Evolutionary conservation across 768 basidiomycete genomes (phyloP).

Genomic region (Kwoniella dendrophila): DNA sequence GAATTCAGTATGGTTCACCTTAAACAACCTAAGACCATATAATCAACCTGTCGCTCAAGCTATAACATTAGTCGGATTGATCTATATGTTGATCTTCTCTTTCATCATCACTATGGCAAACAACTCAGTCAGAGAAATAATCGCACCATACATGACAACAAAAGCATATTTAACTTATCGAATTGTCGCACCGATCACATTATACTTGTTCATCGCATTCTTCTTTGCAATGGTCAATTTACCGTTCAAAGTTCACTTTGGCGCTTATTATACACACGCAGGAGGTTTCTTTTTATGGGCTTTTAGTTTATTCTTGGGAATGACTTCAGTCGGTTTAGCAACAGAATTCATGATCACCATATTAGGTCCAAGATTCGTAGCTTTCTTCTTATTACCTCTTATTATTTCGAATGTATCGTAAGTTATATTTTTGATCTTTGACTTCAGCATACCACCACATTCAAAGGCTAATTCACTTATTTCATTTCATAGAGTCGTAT

Average conservation of each 20-base stretch:
- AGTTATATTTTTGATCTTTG: constrained; percentile 5
- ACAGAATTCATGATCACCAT: constrained; percentile 57
- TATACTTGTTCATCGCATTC: constrained; percentile 58
- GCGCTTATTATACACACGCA: constrained; percentile 54
- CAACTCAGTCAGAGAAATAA: constrained; percentile 51
- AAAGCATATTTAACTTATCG: constrained; percentile 56
- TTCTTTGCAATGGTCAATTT: constrained; percentile 60
- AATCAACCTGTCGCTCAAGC: constrained; percentile 57
- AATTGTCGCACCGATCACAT: constrained; percentile 54
- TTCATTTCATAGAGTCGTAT: constrained; percentile 31
- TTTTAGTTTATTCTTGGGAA: constrained; percentile 53
- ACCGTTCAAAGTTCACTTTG: constrained; percentile 60
- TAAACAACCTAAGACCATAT: constrained; percentile 59
- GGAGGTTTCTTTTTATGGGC: constrained; percentile 58
- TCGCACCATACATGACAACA: constrained; percentile 57
- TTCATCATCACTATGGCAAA: constrained; percentile 53
- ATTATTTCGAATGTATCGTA: constrained; percentile 52
- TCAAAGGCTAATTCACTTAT: neutral
- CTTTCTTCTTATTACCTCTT: constrained; percentile 54
- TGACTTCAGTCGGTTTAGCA: constrained; percentile 54
- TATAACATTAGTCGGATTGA: constrained; percentile 59
- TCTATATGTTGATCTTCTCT: constrained; percentile 54
- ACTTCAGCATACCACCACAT: neutral
- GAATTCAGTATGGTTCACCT: constrained; percentile 52
- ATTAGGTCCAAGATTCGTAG: constrained; percentile 55